A percentile compares a stretch with the other conserved stretches of the same genome.
Evolutionary conservation across 345 rosid species (phyloP).

Genomic region (Streptanthus diversifolius): DNA sequence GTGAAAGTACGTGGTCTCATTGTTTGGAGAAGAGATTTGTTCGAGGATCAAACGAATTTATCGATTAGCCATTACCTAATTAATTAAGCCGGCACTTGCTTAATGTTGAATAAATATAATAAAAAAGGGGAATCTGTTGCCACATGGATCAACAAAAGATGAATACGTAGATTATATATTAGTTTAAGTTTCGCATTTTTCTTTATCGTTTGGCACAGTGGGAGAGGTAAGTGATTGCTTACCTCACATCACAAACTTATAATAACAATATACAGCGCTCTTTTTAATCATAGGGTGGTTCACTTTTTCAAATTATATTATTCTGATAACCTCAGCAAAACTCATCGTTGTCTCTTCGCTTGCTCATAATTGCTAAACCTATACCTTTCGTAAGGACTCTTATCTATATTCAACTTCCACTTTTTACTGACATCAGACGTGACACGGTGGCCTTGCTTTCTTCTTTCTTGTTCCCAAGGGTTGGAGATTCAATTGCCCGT

Average conservation of each 20-base stretch:
- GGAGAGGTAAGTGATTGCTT: constrained; percentile 16
- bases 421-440: constrained; percentile 21
- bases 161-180: background rate
- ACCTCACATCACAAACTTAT: constrained; percentile 21
- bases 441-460: constrained; percentile 5
- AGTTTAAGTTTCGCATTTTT: background rate
- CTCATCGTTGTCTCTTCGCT: background rate
- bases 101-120: background rate
- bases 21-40: background rate
- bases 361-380: background rate
- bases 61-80: background rate
- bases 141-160: background rate
- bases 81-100: background rate
- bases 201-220: background rate
- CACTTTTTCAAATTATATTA: constrained; percentile 1
- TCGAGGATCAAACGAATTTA: background rate
- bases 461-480: constrained; percentile 23
- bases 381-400: background rate
- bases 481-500: constrained; percentile 16
- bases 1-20: background rate
- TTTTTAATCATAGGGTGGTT: constrained; percentile 12
- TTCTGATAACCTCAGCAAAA: background rate
- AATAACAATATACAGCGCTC: constrained; percentile 8
- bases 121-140: background rate
- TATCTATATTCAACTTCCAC: background rate